Conservation (phyloP, 2,329 filamentous ascomycete species). For the Pyrenophora teres region DNA sequence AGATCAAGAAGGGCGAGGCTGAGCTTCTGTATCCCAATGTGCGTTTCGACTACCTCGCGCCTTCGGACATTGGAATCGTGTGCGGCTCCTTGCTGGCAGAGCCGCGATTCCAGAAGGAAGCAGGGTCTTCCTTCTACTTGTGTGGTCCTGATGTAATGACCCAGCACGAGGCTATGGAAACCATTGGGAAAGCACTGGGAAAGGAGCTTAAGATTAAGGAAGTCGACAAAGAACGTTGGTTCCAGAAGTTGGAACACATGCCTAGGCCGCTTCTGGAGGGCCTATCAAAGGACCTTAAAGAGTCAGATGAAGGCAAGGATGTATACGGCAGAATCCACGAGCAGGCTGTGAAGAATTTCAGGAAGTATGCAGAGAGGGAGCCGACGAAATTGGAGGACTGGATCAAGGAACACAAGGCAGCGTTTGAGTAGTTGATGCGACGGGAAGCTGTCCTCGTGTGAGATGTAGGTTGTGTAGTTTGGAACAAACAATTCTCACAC, state of each 20-base stretch:
- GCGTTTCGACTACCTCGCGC: conserved; percentile 49
- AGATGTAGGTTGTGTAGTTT: not conserved
- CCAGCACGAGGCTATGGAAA: not conserved
- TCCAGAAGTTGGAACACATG: conserved; percentile 1
- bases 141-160: conserved; percentile 47
- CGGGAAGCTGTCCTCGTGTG: not conserved
- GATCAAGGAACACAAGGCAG: conserved; percentile 5
- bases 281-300: conserved; percentile 51
- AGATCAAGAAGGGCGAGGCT: conserved; percentile 40
- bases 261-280: conserved; percentile 5
- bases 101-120: conserved; percentile 27
- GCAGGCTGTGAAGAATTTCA: conserved; percentile 22
- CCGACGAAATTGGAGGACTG: conserved; percentile 10
- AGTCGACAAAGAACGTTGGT: conserved; percentile 2
- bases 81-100: conserved; percentile 48
- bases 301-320: conserved; percentile 58
- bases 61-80: conserved; percentile 54
- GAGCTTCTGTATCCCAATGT: conserved; percentile 38
- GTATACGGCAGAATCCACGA: conserved; percentile 29
- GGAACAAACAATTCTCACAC: no score
- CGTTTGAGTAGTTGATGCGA: not conserved
- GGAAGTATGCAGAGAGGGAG: conserved; percentile 11
- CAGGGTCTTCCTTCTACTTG: conserved; percentile 38
- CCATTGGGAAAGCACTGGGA: conserved; percentile 6
- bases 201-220: conserved; percentile 8